A percentile compares a stretch with the other conserved stretches of the same genome.
Conservation (phyloP, 495 filamentous ascomycete species). For the Darksidea phi region DNA sequence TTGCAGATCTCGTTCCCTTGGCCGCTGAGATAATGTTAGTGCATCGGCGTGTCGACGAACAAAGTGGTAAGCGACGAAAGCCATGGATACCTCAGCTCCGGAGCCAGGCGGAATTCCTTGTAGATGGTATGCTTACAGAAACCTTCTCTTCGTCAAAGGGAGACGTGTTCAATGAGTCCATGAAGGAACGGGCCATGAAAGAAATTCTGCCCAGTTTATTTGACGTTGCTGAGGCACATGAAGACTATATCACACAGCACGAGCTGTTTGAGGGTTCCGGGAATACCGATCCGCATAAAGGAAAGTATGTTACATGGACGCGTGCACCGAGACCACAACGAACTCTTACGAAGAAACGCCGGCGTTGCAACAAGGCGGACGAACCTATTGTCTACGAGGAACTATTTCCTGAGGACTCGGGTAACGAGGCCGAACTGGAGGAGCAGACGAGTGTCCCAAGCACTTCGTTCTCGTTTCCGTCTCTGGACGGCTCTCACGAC, state of each 20-base stretch:
- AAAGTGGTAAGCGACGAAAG: background rate
- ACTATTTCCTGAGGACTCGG: too few relatives aligned
- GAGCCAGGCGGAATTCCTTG: background rate
- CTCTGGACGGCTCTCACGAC: too few relatives aligned
- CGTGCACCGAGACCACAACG: background rate
- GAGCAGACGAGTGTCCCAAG: too few relatives aligned
- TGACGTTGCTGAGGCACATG: constrained; percentile 1
- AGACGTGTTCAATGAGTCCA: background rate
- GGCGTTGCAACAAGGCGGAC: too few relatives aligned
- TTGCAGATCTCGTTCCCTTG: constrained; percentile 3
- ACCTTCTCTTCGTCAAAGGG: background rate
- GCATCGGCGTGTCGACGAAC: constrained; percentile 1
- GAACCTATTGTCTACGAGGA: too few relatives aligned
- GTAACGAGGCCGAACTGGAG: too few relatives aligned
- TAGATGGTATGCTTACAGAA: background rate
- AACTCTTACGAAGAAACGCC: background rate
- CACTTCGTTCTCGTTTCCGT: too few relatives aligned
- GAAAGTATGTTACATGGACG: background rate
- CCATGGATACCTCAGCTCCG: background rate
- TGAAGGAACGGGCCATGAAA: background rate
- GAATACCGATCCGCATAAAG: background rate
- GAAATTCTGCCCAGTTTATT: constrained; percentile 4
- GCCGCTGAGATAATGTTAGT: background rate
- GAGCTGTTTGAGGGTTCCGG: constrained; percentile 2
- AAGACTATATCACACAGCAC: constrained; percentile 20